Base-by-base conservation (phyloP, 164 flowering plant species). In the Nymphaea colorata region DNA sequence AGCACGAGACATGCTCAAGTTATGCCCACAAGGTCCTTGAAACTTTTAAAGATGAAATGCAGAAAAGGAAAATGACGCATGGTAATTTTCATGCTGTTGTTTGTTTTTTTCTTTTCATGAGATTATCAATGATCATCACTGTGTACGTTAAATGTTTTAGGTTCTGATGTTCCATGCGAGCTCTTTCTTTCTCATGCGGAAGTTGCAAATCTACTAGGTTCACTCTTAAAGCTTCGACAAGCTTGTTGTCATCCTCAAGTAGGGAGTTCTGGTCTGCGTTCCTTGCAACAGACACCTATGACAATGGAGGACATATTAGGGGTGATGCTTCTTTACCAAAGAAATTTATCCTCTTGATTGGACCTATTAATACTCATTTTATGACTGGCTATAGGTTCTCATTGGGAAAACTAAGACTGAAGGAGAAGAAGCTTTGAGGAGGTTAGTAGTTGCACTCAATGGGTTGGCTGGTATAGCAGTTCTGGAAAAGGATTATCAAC, bases 241-340 rank as follows among this genome's bases (percentile, higher is more conserved):
- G 98, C 98, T 41, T 94, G 97, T 72, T 94, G 98, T 66, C 98
- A 94, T 76, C 98, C 98, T 79, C 98, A 94, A 86, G 95, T 94
- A 11, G 98, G 98, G 72, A 87, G 96, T 74, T 91, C 88, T 74
- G 98, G 98, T 25, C 70, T 94, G 73, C 93, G 95, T 63, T 81
- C 98, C 69, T 71, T 94, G 84, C 96, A 91, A 63, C 94, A 89
- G 66, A 76, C 91, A 63, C 98, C 98, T 43, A 88, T 94, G 97
- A 86, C 95, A 11, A 94, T 94, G 98, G 91, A 94, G 72, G 97
- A 94, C 77, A 83, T 94, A 71, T 70, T 94, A 67, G 83, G 75
- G 82, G 98, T 93, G 65, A 53, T 61, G 15, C 53, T 45, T 45
- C 53, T 45, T 45, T 45, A 45, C 53, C 53, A 5, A 5, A 45